Base-by-base conservation (phyloP, 1,284 basidiomycete species). In the Caloboletus inedulis region DNA sequence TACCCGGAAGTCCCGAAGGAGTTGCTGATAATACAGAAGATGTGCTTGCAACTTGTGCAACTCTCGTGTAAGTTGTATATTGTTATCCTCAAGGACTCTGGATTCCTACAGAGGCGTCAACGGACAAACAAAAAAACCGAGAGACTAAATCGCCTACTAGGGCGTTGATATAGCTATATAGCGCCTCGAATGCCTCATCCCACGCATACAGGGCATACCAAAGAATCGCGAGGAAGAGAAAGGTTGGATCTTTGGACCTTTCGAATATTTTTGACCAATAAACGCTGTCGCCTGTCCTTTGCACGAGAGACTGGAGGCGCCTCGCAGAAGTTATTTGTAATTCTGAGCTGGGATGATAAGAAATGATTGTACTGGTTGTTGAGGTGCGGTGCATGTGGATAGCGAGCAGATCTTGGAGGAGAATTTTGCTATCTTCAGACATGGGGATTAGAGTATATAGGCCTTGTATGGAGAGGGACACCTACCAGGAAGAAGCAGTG, bases 191-290 rank as follows among this genome's bases (percentile, higher is more conserved):
- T 0, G 79, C 73, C 57, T 83, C 74, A 51, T 83, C 81, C 79
- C 80, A 83, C 8, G 75, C 76, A 59, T 81, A 82, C 48, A 81
- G 56, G 2, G 79, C 77, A 55, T 82, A 78, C 81, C 81, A 83
- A 35, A 83, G 66, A 51, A 75, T 76, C 0, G 75, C 70, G 30
- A 83, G 66, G 18, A 83, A 69, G 2, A 80, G 58, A 53, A 83
- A 79, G 0, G 79, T 81, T 0, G 81, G 77, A 57, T 83, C 81
- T 3, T 66, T 62, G 3, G 76, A 75, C 19, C 59, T 67, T 30
- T 65, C 52, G 51, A 80, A 78, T 23, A 82, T 77, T 48, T 75
- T 77, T 47, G 76, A 72, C 80, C 80, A 83, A 52, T 81, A 81
- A 3, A 81, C 78, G 46, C 74, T 77, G 33, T 58, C 55, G 14